Conservation (phyloP, 2,329 filamentous ascomycete genomes). For the Curvularia spicifera region DNA sequence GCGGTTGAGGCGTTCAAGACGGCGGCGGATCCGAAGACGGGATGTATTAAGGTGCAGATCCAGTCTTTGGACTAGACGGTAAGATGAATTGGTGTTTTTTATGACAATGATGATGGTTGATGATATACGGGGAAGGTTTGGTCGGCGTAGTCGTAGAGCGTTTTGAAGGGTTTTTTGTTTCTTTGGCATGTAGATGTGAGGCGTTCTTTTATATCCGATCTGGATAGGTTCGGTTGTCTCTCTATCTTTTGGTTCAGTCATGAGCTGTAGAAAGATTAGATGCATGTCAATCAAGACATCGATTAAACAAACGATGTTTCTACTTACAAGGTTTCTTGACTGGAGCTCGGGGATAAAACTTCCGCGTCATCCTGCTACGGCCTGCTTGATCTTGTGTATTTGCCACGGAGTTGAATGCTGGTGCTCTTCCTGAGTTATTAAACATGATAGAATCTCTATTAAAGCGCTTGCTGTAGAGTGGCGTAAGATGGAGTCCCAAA, state of each 20-base stretch:
- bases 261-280: background rate
- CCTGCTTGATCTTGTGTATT: too few species aligned
- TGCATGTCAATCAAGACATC: background rate
- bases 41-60: conserved; percentile 98
- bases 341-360: too few species aligned
- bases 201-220: background rate
- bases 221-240: background rate
- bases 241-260: background rate
- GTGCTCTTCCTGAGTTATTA: too few species aligned
- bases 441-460: too few species aligned
- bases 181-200: background rate
- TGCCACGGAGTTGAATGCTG: too few species aligned
- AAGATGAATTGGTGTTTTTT: background rate
- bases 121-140: background rate
- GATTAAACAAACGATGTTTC: too few species aligned
- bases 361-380: too few species aligned
- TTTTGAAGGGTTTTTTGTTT: background rate
- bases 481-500: too few species aligned
- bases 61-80: conserved; percentile 62
- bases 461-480: too few species aligned
- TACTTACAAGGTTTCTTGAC: too few species aligned
- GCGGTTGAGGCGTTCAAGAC: conserved; percentile 89
- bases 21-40: conserved; percentile 84
- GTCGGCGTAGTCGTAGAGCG: background rate
- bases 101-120: conserved; percentile 1